Conservation (phyloP, 2,329 filamentous ascomycete genomes). For the Fusarium albosuccineum region DNA sequence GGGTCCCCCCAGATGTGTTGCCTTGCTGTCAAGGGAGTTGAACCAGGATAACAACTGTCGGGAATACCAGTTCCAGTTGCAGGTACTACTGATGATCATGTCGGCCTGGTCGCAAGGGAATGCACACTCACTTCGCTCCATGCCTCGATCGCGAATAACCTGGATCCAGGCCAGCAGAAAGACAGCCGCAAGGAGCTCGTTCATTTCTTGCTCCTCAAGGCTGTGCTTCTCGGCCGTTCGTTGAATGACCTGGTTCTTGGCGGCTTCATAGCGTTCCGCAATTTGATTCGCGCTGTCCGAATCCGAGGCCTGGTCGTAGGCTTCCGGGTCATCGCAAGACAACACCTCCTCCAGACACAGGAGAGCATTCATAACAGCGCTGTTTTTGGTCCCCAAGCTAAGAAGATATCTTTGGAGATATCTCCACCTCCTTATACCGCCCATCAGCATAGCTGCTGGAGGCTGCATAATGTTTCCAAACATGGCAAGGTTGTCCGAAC, state of each 20-base stretch:
- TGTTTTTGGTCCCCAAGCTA: constrained; percentile 7
- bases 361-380: constrained; percentile 11
- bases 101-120: constrained; percentile 14
- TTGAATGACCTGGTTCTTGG: constrained; percentile 2
- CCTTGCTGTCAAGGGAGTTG: constrained; percentile 25
- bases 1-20: constrained; percentile 14
- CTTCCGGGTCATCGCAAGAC: background rate
- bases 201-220: constrained; percentile 2
- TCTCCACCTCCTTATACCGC: constrained; percentile 16
- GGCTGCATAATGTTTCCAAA: constrained; percentile 19
- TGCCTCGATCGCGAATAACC: constrained; percentile 13
- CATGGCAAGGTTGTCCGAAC: background rate
- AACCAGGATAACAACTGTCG: constrained; percentile 18
- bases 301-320: background rate
- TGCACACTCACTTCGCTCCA: constrained; percentile 2
- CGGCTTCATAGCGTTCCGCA: constrained; percentile 7
- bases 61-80: constrained; percentile 23
- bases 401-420: constrained; percentile 15
- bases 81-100: constrained; percentile 11
- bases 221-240: background rate
- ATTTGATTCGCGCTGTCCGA: constrained; percentile 9
- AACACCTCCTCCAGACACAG: constrained; percentile 17
- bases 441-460: constrained; percentile 22
- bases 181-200: constrained; percentile 16
- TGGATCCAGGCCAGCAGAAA: constrained; percentile 20